Evolutionary conservation across 2,329 filamentous ascomycete species (phyloP).

Genomic region (Epicoccum nigrum): DNA sequence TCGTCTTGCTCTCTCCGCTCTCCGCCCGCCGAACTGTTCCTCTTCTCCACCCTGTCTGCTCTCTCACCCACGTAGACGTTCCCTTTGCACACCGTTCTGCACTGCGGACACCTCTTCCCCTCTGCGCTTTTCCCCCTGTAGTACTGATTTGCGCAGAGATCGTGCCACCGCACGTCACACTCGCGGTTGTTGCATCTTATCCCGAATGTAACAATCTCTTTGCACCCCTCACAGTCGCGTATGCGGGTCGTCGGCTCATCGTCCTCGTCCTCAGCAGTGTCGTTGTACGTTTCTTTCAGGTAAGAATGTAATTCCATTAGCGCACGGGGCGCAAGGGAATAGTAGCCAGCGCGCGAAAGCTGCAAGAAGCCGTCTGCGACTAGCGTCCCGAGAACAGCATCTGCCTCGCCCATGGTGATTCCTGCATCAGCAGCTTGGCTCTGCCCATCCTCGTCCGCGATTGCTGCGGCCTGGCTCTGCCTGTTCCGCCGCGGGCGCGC

Average conservation of each 20-base stretch:
- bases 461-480: slow-evolving; percentile 36
- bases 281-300: slow-evolving; percentile 87
- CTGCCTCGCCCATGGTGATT: slow-evolving; percentile 78
- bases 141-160: slow-evolving; percentile 42
- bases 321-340: slow-evolving; percentile 74
- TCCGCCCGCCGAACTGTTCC: slow-evolving; percentile 15
- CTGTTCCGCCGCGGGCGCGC: slow-evolving; percentile 50
- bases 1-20: slow-evolving; percentile 5
- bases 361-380: slow-evolving; percentile 86
- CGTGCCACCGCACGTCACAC: slow-evolving; percentile 43
- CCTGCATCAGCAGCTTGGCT: slow-evolving; percentile 54
- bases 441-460: slow-evolving; percentile 22
- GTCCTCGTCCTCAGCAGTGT: slow-evolving; percentile 60
- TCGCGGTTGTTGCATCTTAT: slow-evolving; percentile 37
- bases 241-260: slow-evolving; percentile 64
- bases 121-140: slow-evolving; percentile 28
- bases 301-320: slow-evolving; percentile 85
- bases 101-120: slow-evolving; percentile 39
- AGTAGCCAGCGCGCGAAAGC: slow-evolving; percentile 73
- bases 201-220: slow-evolving; percentile 80
- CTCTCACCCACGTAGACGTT: slow-evolving; percentile 60
- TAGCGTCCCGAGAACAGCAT: slow-evolving; percentile 71
- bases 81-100: slow-evolving; percentile 38
- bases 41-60: slow-evolving; percentile 25
- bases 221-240: slow-evolving; percentile 87